Evolutionary conservation across 2,329 filamentous ascomycete species (phyloP).

Genomic region (Davidsoniella eucalypti): DNA sequence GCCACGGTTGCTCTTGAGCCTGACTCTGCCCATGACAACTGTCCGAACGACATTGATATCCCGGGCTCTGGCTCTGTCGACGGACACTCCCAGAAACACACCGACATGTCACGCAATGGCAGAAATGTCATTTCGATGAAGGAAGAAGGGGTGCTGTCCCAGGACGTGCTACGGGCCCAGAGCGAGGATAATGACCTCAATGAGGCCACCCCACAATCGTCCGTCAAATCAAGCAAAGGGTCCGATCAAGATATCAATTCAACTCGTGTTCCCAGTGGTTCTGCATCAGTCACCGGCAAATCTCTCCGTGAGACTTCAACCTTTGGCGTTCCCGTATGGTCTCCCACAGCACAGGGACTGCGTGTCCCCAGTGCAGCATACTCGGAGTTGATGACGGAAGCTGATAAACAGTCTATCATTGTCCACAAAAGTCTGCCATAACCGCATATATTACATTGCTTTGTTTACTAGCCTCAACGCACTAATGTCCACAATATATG

Average conservation of each 20-base stretch:
- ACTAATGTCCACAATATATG: background rate
- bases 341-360: slow-evolving; percentile 2
- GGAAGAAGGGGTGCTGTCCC: too few species aligned
- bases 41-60: too few species aligned
- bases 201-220: background rate
- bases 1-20: too few species aligned
- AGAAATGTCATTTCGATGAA: too few species aligned
- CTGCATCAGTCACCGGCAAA: background rate
- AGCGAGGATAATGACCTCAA: too few species aligned
- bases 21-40: too few species aligned
- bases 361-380: slow-evolving; percentile 1
- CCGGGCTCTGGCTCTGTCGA: too few species aligned
- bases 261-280: slow-evolving; percentile 1
- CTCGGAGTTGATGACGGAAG: background rate
- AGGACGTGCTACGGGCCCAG: too few species aligned
- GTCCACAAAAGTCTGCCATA: slow-evolving; percentile 2
- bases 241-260: background rate
- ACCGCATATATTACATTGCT: background rate
- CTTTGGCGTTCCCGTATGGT: background rate
- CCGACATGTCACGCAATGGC: too few species aligned
- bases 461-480: background rate
- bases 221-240: background rate
- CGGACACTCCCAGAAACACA: too few species aligned
- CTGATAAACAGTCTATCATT: background rate
- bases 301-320: background rate